Percentiles rank a stretch among this genome's conserved stretches.
Evolutionary conservation across 2,329 filamentous ascomycete genomes (phyloP).

Genomic region (Metarhizium anisopliae): DNA sequence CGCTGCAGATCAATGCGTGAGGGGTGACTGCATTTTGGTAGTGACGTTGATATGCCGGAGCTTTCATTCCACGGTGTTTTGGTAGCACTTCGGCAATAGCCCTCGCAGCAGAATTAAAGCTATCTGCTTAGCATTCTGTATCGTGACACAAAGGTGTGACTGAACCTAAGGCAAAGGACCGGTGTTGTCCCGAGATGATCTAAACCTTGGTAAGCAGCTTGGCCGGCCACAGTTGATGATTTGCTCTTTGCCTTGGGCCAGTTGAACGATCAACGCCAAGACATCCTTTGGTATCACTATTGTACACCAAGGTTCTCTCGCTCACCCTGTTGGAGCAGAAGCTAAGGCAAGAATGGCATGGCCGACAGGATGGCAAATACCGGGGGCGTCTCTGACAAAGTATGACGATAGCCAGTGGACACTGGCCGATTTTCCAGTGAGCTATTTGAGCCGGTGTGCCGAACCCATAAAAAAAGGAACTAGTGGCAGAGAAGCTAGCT

Average conservation of each 20-base stretch:
- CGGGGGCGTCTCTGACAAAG: background rate
- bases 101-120: no score
- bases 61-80: background rate
- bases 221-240: background rate
- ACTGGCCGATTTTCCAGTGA: background rate
- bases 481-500: background rate
- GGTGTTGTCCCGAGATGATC: slow-evolving; percentile 4
- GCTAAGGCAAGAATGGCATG: slow-evolving; percentile 3
- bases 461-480: slow-evolving; percentile 1
- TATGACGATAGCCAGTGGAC: background rate
- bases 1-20: background rate
- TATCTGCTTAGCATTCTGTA: no score
- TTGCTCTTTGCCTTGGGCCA: background rate
- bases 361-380: background rate
- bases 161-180: background rate
- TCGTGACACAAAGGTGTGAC: no score
- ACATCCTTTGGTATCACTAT: background rate
- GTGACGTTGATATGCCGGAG: background rate
- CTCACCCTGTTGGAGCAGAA: background rate
- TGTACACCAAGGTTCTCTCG: background rate
- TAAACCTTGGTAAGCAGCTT: background rate
- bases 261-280: background rate
- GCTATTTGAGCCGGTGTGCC: slow-evolving; percentile 2
- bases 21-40: no score
- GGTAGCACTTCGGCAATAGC: no score